Evolutionary conservation across 1,139 yeast genomes (phyloP).

Genomic region (Arxiozyma slooffiae): DNA sequence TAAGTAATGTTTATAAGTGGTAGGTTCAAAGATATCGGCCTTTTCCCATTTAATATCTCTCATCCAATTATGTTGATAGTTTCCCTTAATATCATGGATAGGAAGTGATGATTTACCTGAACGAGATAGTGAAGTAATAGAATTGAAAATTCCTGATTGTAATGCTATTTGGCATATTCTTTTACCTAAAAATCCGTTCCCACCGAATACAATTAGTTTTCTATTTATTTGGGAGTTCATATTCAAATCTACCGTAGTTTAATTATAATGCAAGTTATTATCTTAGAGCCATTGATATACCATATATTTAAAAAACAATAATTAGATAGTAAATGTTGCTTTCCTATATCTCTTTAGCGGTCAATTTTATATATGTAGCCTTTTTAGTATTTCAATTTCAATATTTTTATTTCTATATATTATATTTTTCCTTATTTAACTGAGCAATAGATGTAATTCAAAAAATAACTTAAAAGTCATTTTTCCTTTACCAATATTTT

Average conservation of each 20-base stretch:
- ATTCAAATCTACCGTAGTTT: neutral
- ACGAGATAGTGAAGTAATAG: conserved; percentile 51
- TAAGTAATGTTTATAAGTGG: conserved; percentile 42
- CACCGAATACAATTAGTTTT: conserved; percentile 57
- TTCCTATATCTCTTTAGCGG: neutral
- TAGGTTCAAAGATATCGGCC: conserved; percentile 61
- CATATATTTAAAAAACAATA: neutral
- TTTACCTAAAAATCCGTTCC: conserved; percentile 69
- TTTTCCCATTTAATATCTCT: conserved; percentile 54
- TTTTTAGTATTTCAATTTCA: neutral
- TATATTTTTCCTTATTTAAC: neutral
- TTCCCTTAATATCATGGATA: conserved; percentile 27
- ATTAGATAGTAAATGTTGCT: neutral
- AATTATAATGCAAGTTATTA: neutral
- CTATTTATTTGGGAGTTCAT: neutral
- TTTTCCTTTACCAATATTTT: neutral
- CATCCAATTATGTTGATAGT: conserved; percentile 40
- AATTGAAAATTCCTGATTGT: conserved; percentile 40
- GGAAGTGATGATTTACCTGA: conserved; percentile 48
- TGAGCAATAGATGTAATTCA: no score
- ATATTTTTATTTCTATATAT: no score
- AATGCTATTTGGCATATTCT: conserved; percentile 66
- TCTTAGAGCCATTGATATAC: neutral
- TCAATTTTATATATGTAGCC: neutral
- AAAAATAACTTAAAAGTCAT: no score